These are phyloP conservation scores for Alternaria novae-zelandiae DNA, from an alignment of 2,329 filamentous ascomycete species.

Conservation along the genomic window DNA sequence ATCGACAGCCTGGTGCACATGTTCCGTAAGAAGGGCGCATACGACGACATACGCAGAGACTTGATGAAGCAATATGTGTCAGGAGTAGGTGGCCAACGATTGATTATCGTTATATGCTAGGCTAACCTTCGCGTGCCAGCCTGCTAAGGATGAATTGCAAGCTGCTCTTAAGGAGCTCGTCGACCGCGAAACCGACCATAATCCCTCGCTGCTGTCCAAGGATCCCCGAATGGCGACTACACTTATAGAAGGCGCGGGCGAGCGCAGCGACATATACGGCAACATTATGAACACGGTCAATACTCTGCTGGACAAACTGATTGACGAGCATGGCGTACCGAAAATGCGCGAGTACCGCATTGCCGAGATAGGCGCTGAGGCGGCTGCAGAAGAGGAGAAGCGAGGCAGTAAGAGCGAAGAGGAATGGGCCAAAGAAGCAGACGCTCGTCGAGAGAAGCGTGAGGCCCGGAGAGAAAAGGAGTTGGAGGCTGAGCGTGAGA, in stretches of 20 bases:
- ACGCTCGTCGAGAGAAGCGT: conserved; percentile 65
- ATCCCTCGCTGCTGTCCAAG: conserved; percentile 73
- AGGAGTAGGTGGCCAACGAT: conserved; percentile 59
- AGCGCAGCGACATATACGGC: conserved; percentile 77
- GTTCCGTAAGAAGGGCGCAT: conserved; percentile 87
- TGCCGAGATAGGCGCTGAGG: conserved; percentile 72
- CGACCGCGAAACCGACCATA: conserved; percentile 75
- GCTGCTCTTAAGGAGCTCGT: conserved; percentile 72
- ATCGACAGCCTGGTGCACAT: conserved; percentile 79
- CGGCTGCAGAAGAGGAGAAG: conserved; percentile 67
- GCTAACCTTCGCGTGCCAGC: conserved; percentile 52
- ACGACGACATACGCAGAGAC: conserved; percentile 77
- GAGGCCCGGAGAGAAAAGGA: conserved; percentile 68
- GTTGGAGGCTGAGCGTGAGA: conserved; percentile 64
- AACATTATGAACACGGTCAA: conserved; percentile 72
- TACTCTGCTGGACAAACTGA: conserved; percentile 68
- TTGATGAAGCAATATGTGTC: conserved; percentile 77
- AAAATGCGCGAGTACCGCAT: conserved; percentile 72
- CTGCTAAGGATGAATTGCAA: conserved; percentile 71
- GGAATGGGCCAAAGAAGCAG: conserved; percentile 73
- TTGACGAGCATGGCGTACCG: conserved; percentile 67
- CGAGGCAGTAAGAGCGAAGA: conserved; percentile 76
- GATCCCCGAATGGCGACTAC: conserved; percentile 76
- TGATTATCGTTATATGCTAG: conserved; percentile 32
- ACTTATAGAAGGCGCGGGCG: conserved; percentile 78